Conservation (phyloP, 768 basidiomycete genomes). For the Tricholoma furcatifolium region DNA sequence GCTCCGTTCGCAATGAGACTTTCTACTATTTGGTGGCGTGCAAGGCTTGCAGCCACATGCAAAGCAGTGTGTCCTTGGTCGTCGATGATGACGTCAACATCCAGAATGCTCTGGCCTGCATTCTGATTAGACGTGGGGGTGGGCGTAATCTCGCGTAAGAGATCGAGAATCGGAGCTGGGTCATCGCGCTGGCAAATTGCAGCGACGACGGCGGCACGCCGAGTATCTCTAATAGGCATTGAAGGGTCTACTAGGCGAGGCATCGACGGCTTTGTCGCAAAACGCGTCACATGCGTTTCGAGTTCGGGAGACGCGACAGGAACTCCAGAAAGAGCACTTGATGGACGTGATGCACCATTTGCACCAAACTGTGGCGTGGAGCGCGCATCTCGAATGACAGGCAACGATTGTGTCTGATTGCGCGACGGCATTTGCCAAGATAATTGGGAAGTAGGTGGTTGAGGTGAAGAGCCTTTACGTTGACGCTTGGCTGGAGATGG, state of each 20-base stretch:
- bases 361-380: constrained; percentile 29
- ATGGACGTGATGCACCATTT: constrained; percentile 48
- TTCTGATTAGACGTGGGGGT: constrained; percentile 34
- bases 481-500: constrained; percentile 73
- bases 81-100: constrained; percentile 86
- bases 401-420: constrained; percentile 29
- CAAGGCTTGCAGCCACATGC: constrained; percentile 89
- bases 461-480: constrained; percentile 51
- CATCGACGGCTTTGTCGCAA: constrained; percentile 64
- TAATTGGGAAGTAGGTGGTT: constrained; percentile 31
- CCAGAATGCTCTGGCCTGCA: constrained; percentile 32
- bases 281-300: constrained; percentile 51
- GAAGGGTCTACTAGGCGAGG: constrained; percentile 53
- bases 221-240: constrained; percentile 50
- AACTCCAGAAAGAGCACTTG: constrained; percentile 37
- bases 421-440: constrained; percentile 32
- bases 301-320: constrained; percentile 38
- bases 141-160: constrained; percentile 62
- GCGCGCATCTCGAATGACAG: constrained; percentile 21
- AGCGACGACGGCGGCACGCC: constrained; percentile 62
- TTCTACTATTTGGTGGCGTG: constrained; percentile 62
- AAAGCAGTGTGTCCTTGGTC: constrained; percentile 94
- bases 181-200: constrained; percentile 73
- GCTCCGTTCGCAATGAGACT: constrained; percentile 77
- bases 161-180: constrained; percentile 55